Conservation (phyloP, 2,329 filamentous ascomycete species). For the Epichloe coenophiala region DNA sequence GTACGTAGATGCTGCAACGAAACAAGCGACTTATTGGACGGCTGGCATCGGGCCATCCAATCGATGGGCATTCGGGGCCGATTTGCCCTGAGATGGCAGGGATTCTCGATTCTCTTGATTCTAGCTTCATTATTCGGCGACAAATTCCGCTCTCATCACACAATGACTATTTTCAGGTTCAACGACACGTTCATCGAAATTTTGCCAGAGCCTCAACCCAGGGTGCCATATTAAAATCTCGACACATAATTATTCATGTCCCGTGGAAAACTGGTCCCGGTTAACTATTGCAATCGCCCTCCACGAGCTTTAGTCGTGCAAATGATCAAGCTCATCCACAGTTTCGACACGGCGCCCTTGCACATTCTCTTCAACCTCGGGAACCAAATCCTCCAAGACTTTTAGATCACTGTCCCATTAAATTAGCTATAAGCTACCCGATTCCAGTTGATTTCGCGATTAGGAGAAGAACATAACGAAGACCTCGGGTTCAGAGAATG, state of each 20-base stretch:
- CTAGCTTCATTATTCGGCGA: no score
- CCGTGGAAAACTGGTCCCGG: no score
- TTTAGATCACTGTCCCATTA: conserved; percentile 44
- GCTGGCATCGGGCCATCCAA: background rate
- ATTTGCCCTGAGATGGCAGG: background rate
- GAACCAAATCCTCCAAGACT: conserved; percentile 65
- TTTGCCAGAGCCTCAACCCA: no score
- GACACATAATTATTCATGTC: no score
- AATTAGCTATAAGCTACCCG: conserved; percentile 7
- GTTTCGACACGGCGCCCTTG: conserved; percentile 53
- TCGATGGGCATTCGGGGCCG: background rate
- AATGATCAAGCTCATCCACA: conserved; percentile 58
- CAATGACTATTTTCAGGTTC: no score
- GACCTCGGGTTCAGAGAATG: no score
- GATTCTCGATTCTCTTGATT: no score
- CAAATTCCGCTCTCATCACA: no score
- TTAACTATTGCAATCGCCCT: no score
- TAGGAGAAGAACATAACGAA: no score
- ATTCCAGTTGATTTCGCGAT: background rate
- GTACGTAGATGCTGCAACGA: background rate
- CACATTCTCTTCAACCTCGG: conserved; percentile 65
- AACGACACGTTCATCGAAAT: no score
- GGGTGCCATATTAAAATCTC: no score
- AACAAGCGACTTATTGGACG: background rate
- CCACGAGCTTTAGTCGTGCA: background rate